Conservation (phyloP, 169 alveolate species). For the Plasmodium vivax region DNA sequence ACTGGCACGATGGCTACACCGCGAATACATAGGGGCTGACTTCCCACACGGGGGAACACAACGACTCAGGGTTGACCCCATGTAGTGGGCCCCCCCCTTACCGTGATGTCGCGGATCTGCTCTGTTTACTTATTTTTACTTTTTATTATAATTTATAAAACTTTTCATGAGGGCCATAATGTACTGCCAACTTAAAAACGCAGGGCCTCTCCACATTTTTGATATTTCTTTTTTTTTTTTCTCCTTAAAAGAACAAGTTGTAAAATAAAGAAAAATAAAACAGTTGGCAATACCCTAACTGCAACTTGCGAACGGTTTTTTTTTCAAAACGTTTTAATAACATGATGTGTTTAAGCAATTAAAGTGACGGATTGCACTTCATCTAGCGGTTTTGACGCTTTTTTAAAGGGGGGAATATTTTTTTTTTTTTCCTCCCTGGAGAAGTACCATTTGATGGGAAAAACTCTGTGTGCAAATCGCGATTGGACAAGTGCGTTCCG, state of each 20-base stretch:
- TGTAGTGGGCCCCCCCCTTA: neutral
- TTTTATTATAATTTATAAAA: too few relatives aligned
- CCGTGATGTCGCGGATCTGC: neutral
- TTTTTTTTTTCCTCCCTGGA: neutral
- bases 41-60: neutral
- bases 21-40: neutral
- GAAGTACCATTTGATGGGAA: neutral
- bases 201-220: neutral
- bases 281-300: neutral
- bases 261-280: neutral
- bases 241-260: neutral
- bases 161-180: neutral
- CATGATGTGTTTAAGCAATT: neutral
- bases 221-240: slow-evolving; percentile 15
- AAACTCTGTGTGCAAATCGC: neutral
- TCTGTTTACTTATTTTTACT: neutral
- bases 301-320: neutral
- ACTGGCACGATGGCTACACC: neutral
- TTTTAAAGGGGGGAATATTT: neutral
- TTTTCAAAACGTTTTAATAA: neutral
- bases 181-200: neutral
- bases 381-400: neutral
- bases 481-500: neutral
- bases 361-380: neutral
- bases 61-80: neutral